Evolutionary conservation across 139 green algal genomes (phyloP).

Genomic region (Micromonas commoda): DNA sequence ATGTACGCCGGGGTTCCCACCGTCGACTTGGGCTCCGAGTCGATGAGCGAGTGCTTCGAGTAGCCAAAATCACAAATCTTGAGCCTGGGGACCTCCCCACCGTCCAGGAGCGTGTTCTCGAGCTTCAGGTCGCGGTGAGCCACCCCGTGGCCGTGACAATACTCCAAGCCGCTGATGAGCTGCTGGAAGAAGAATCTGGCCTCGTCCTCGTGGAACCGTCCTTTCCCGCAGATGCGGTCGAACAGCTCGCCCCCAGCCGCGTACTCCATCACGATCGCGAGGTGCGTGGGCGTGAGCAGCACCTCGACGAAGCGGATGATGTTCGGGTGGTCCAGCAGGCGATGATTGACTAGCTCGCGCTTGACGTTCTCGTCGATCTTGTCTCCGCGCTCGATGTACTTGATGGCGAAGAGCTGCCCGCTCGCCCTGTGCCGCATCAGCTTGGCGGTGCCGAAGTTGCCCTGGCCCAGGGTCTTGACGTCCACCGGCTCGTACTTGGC

Average conservation of each 20-base stretch:
- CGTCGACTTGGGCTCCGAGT: constrained; percentile 93
- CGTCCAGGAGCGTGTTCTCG: constrained; percentile 96
- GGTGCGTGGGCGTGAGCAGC: constrained; percentile 73
- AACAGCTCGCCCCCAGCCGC: constrained; percentile 82
- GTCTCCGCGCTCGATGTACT: constrained; percentile 71
- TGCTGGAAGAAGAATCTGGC: constrained; percentile 99
- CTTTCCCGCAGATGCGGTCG: constrained; percentile 84
- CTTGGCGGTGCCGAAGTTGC: constrained; percentile 92
- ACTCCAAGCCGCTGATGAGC: constrained; percentile 89
- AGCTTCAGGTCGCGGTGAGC: constrained; percentile 94
- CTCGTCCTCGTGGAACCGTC: constrained; percentile 90
- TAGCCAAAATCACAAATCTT: constrained; percentile 98
- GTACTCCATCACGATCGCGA: constrained; percentile 87
- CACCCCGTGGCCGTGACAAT: constrained; percentile 89
- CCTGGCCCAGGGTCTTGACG: constrained; percentile 56
- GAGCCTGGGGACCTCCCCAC: constrained; percentile 60
- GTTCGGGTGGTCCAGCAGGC: constrained; percentile 87
- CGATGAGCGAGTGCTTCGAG: constrained; percentile 71
- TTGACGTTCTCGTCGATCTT: constrained; percentile 44
- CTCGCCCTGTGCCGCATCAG: constrained; percentile 60
- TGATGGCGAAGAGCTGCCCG: constrained; percentile 68
- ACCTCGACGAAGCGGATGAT: constrained; percentile 94
- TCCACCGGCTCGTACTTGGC: background rate
- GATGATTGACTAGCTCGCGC: constrained; percentile 96
- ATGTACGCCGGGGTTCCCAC: constrained; percentile 99